Percentiles rank a stretch among this genome's conserved stretches.
These are phyloP conservation scores for Pleurotus citrinopileatus DNA, from an alignment of 768 basidiomycete genomes.

Conservation along the genomic window DNA sequence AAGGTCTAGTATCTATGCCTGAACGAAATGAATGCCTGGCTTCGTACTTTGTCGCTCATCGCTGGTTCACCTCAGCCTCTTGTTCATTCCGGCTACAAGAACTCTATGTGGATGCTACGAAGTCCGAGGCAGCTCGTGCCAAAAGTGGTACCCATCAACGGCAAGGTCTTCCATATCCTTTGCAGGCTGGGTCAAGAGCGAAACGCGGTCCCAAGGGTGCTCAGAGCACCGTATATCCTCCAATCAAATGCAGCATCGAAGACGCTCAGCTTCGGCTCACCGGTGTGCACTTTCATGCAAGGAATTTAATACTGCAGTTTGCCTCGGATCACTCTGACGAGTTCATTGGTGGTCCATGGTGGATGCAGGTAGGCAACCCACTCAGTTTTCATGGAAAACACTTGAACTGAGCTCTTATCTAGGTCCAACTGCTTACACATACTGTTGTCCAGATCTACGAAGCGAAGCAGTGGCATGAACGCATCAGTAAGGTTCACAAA, in stretches of 20 bases:
- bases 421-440: conserved; percentile 9
- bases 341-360: background rate
- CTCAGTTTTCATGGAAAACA: background rate
- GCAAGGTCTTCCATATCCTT: background rate
- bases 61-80: background rate
- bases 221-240: conserved; percentile 1
- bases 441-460: conserved; percentile 5
- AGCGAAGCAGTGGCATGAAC: background rate
- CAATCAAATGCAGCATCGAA: background rate
- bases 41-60: background rate
- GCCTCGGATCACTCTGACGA: background rate
- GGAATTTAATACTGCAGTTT: conserved; percentile 6
- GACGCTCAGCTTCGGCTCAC: background rate
- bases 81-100: background rate
- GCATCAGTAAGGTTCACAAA: background rate
- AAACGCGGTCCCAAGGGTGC: background rate
- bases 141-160: background rate
- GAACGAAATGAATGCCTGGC: background rate
- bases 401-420: background rate
- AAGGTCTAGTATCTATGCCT: background rate
- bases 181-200: background rate
- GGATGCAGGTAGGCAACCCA: conserved; percentile 1
- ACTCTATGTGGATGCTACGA: background rate
- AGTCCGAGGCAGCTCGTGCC: background rate
- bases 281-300: conserved; percentile 1